These are phyloP conservation scores for Cymbidium sinense DNA, from an alignment of 106 monocot genomes.

Conservation along the genomic window DNA sequence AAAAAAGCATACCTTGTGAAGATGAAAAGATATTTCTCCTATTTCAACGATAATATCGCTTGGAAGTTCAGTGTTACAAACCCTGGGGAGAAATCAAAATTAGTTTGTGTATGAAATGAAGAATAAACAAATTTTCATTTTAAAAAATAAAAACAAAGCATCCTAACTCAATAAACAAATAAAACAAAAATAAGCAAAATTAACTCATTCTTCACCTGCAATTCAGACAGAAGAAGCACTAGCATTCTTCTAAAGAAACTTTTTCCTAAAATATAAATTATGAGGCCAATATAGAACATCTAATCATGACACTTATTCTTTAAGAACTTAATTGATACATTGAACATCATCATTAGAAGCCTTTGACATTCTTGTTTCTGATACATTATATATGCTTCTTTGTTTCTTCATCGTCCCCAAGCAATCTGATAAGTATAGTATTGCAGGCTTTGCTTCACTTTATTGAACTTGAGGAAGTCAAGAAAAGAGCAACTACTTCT, in stretches of 20 bases:
- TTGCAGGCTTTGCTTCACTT: too few species aligned
- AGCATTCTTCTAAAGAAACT: too few species aligned
- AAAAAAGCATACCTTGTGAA: constrained; percentile 16
- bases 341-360: neutral
- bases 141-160: neutral
- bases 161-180: neutral
- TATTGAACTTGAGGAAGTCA: too few species aligned
- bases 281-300: neutral
- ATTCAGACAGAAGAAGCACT: too few species aligned
- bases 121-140: neutral
- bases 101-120: neutral
- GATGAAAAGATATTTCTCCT: constrained; percentile 24
- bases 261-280: too few species aligned
- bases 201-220: too few species aligned
- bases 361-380: too few species aligned
- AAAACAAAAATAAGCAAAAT: neutral
- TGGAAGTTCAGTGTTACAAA: constrained; percentile 17
- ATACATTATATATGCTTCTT: too few species aligned
- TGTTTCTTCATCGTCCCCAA: too few species aligned
- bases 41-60: constrained; percentile 25
- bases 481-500: too few species aligned
- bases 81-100: constrained; percentile 2
- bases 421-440: too few species aligned
- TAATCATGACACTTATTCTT: neutral
- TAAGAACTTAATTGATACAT: neutral